Conservation (phyloP, 1,284 basidiomycete genomes). For the Stygiomarasmius scandens region DNA sequence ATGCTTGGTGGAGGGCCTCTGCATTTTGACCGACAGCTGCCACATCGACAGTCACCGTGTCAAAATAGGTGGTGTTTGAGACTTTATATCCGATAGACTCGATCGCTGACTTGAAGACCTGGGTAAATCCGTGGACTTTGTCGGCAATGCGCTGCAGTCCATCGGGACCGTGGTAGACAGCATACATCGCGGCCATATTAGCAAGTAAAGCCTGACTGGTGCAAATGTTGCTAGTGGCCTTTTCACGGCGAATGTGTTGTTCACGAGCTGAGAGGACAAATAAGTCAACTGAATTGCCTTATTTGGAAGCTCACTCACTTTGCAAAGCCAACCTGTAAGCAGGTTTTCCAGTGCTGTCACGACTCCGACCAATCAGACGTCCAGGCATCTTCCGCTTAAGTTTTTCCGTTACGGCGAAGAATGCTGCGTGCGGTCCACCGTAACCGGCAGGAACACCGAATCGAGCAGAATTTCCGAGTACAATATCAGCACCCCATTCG, state of each 20-base stretch:
- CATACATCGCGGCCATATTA: conserved; percentile 98
- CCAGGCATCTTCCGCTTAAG: conserved; percentile 98
- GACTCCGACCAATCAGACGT: conserved; percentile 88
- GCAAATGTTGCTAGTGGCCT: conserved; percentile 94
- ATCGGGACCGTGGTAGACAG: conserved; percentile 93
- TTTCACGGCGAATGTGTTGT: conserved; percentile 95
- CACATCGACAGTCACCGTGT: conserved; percentile 90
- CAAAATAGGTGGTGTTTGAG: conserved; percentile 80
- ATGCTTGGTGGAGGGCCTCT: conserved; percentile 70
- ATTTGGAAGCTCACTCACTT: conserved; percentile 55
- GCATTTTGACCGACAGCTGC: conserved; percentile 61
- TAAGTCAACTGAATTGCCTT: conserved; percentile 2
- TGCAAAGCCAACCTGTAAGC: conserved; percentile 95
- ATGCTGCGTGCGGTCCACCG: conserved; percentile 92
- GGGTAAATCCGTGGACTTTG: conserved; percentile 90
- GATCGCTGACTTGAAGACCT: conserved; percentile 74
- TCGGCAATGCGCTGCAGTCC: conserved; percentile 87
- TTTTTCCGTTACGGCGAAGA: conserved; percentile 93
- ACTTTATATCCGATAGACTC: conserved; percentile 74
- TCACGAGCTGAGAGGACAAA: conserved; percentile 70
- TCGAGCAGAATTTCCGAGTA: conserved; percentile 91
- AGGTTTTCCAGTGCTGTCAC: conserved; percentile 81
- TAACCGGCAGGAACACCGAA: conserved; percentile 94
- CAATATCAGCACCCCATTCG: conserved; percentile 98
- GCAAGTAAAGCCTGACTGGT: conserved; percentile 93